Evolutionary conservation across 1,284 basidiomycete genomes (phyloP), one percentile per base, ranked within the genome.

Genomic region (Anthracocystis panici-leucophaei): DNA sequence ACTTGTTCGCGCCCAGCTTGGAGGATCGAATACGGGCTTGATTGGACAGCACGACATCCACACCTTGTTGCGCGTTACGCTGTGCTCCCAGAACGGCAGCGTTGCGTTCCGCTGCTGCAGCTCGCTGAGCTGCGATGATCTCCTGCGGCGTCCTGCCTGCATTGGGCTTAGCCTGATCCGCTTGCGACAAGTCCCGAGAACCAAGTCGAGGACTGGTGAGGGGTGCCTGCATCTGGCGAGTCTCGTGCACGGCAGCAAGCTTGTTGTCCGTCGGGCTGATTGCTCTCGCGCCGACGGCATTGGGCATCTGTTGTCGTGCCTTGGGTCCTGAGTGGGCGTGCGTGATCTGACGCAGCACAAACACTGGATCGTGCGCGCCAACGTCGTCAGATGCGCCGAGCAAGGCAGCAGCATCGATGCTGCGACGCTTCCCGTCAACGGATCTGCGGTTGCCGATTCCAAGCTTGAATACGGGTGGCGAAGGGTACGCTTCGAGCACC

Each of bases 71-170:
- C 2, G 91, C 89, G 83, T 97, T 97, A 7, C 90, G 88, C 77
- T 94, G 92, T 0, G 94, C 90, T 6, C 92, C 92, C 10, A 96
- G 88, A 45, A 96, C 91, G 0, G 93, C 93, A 9, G 91, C 90
- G 82, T 96, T 94, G 67, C 91, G 94, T 6, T 93, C 94, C 25
- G 92, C 89, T 5, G 90, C 91, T 0, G 91, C 92, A 4, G 91
- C 92, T 14, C 94, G 89, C 84, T 97, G 94, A 5, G 93, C 93
- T n/a, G 92, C 92, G 53, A 96, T 96, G 81, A 96, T 92, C 77
- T 96, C 93, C 77, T 93, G 92, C 45, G 91, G 89, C 8, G 92
- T 92, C 52, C 90, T 71, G 56, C 49, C 65, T 27, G 44, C 51
- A 9, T 42, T 57, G 11, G 54, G 42, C 29, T 55, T 64, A 10